A percentile compares a stretch with the other conserved stretches of the same genome.
These are phyloP conservation scores for Hanseniaspora guilliermondii DNA, from an alignment of 805 yeast species.

Conservation along the genomic window DNA sequence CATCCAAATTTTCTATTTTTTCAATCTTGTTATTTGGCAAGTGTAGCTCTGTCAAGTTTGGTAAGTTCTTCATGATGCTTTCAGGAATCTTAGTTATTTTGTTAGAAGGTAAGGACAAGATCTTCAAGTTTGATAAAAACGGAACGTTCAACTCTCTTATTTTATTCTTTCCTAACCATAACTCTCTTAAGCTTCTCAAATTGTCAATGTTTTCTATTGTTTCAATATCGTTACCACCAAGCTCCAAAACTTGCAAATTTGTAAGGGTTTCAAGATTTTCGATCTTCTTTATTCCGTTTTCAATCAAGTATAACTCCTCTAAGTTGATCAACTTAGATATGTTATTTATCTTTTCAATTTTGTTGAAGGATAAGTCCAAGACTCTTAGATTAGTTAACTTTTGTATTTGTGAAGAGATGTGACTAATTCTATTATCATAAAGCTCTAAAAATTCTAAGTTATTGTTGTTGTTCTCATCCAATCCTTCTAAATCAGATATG, in stretches of 20 bases:
- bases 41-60: slow-evolving; percentile 71
- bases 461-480: slow-evolving; percentile 39
- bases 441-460: slow-evolving; percentile 58
- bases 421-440: slow-evolving; percentile 83
- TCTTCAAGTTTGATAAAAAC: slow-evolving; percentile 47
- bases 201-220: slow-evolving; percentile 38
- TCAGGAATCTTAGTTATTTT: slow-evolving; percentile 69
- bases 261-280: slow-evolving; percentile 47
- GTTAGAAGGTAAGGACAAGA: slow-evolving; percentile 83
- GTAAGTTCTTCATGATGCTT: slow-evolving; percentile 43
- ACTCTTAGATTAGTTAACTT: slow-evolving; percentile 43
- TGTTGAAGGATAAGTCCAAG: slow-evolving; percentile 82
- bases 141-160: slow-evolving; percentile 51
- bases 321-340: slow-evolving; percentile 49
- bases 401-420: slow-evolving; percentile 60
- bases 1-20: slow-evolving; percentile 65
- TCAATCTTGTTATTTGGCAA: slow-evolving; percentile 71
- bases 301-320: slow-evolving; percentile 70
- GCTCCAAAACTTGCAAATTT: slow-evolving; percentile 57
- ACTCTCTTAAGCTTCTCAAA: slow-evolving; percentile 48
- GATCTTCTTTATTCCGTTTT: slow-evolving; percentile 68
- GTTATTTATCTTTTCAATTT: slow-evolving; percentile 74
- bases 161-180: slow-evolving; percentile 88
- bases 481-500: slow-evolving; percentile 54
- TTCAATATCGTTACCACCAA: slow-evolving; percentile 77